Conservation (phyloP, 164 flowering plant genomes). For the Vitis rupestris region DNA sequence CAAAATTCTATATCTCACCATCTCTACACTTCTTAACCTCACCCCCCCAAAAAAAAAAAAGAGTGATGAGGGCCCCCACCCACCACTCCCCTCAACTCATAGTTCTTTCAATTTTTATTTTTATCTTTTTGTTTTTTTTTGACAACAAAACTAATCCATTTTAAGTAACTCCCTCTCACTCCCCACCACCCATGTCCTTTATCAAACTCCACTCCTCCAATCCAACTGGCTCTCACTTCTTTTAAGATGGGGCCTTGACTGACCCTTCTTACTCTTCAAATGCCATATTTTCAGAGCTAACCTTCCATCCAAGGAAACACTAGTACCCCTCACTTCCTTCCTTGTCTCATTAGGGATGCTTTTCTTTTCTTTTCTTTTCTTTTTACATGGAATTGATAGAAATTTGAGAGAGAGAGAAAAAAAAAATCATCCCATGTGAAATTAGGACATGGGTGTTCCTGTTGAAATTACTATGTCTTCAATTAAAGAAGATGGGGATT, state of each 20-base stretch:
- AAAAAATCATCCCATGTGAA: too few relatives aligned
- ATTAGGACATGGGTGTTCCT: neutral
- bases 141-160: constrained; percentile 2
- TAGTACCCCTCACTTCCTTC: neutral
- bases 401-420: neutral
- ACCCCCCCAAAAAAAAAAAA: neutral
- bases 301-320: neutral
- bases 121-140: neutral
- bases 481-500: constrained; percentile 4
- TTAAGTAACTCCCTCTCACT: neutral
- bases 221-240: constrained; percentile 31
- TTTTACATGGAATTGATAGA: neutral
- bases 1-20: constrained; percentile 31
- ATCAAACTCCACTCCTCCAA: neutral
- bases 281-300: neutral
- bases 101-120: neutral
- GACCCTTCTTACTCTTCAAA: constrained; percentile 4
- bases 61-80: constrained; percentile 17
- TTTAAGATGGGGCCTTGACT: constrained; percentile 28
- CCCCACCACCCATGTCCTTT: neutral
- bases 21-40: too few relatives aligned
- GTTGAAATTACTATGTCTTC: neutral
- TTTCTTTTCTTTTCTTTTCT: neutral
- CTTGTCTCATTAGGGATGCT: neutral
- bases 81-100: too few relatives aligned